Evolutionary conservation across 208 protist genomes (phyloP), one percentile per base, ranked within the genome.

Genomic region (Trichomonas vaginalis): DNA sequence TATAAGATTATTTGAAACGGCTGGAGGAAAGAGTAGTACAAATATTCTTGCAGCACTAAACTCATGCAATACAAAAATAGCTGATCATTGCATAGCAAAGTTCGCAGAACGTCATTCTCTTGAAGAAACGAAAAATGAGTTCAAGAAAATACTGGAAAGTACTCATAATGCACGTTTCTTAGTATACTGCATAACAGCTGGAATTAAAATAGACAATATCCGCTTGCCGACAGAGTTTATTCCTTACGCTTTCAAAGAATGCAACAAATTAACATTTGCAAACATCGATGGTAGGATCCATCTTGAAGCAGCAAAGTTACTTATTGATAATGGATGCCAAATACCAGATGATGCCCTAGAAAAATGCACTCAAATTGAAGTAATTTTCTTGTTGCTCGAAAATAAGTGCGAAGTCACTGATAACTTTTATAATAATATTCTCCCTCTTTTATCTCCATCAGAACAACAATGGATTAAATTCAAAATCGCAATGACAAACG

Each of bases 381-480:
- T 98, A 49, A 96, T 97, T 27, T 96, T 97, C 3, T 97, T 99
- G 49, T 97, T 98, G 6, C 48, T 98, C 6, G 97, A 98, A 70
- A 97, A 99, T 21, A 97, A 98, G 15, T 0, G 98, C 15, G 98
- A 99, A 96, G 98, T 98, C 35, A 98, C 98, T 12, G 88, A 98
- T 35, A 99, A 98, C 97, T 98, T 98, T 3, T 99, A 98, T 96
- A 83, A 98, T 51, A 98, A 99, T 97, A 97, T 99, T 15, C 32
- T 97, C 35, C 86, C 98, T 79, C 83, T 98, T 95, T 70, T 97
- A 32, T 0, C 96, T 15, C 62, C 39, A n/a, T 98, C 97, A 97
- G 96, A 98, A 17, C 51, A 98, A 0, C 96, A 97, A 80, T 97
- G 96, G 51, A 97, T 96, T 32, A 86, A 98, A 21, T 96, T 98